A percentile compares a stretch with the other conserved stretches of the same genome.
Evolutionary conservation across 805 yeast genomes (phyloP).

Genomic region (Pichia eremophila): DNA sequence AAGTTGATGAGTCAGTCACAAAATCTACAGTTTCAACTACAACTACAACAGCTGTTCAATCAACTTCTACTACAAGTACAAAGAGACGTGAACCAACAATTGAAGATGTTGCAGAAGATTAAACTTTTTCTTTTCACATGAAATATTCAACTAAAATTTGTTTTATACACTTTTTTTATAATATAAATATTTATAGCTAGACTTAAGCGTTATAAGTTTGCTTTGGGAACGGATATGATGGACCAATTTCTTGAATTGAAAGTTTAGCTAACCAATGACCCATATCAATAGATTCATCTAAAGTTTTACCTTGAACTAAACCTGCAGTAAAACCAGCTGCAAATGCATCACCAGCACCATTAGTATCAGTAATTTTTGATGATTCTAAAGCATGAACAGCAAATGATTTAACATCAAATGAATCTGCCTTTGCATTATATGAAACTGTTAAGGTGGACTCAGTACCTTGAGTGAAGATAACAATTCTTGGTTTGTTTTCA

Average conservation of each 20-base stretch:
- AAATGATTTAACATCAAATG: constrained; percentile 40
- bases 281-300: constrained; percentile 55
- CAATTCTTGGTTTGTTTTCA: constrained; percentile 64
- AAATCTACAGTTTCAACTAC: constrained; percentile 2
- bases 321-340: constrained; percentile 95
- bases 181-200: not conserved
- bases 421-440: constrained; percentile 39
- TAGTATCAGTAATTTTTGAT: constrained; percentile 74
- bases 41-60: constrained; percentile 4
- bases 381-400: constrained; percentile 66
- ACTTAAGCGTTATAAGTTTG: constrained; percentile 51
- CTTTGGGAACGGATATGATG: constrained; percentile 82
- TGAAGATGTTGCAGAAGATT: constrained; percentile 15
- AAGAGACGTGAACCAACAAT: constrained; percentile 20
- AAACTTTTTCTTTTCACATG: not conserved
- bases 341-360: constrained; percentile 98
- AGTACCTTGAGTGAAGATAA: constrained; percentile 90
- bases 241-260: constrained; percentile 90
- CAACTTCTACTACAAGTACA: not conserved
- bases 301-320: constrained; percentile 59
- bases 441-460: constrained; percentile 79
- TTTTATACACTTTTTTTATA: no score
- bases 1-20: not conserved
- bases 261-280: constrained; percentile 97
- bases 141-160: no score